Percentiles rank a stretch among this genome's conserved stretches.
Evolutionary conservation across 148 eudicot species (phyloP).

Genomic region (Salicornia ramosissima): DNA sequence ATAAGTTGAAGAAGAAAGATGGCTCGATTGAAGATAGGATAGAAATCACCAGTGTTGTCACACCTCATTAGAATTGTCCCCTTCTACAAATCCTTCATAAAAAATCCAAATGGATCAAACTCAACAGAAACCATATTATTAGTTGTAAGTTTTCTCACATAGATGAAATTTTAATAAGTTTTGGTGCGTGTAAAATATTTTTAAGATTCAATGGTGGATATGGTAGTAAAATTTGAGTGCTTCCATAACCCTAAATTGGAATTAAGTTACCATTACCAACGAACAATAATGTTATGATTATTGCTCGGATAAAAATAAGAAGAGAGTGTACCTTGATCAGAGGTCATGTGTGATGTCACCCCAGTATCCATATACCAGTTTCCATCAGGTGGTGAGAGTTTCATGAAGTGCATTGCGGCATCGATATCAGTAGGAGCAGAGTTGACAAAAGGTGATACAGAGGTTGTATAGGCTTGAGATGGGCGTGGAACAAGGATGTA

Average conservation of each 20-base stretch:
- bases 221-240: background rate
- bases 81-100: background rate
- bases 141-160: background rate
- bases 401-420: background rate
- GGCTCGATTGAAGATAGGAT: background rate
- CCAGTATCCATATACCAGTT: constrained; percentile 1
- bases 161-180: background rate
- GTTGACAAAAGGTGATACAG: too few species aligned
- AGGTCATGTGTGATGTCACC: background rate
- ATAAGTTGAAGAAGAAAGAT: background rate
- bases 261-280: constrained; percentile 4
- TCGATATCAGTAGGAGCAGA: too few species aligned
- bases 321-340: background rate
- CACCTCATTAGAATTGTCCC: background rate
- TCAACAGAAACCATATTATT: background rate
- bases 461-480: too few species aligned
- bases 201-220: background rate
- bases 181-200: background rate
- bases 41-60: background rate
- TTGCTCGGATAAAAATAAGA: constrained; percentile 5
- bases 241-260: background rate
- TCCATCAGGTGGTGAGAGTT: background rate
- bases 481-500: too few species aligned
- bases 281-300: background rate
- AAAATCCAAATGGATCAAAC: too few species aligned